Conservation (phyloP, 73 alveolate species). For the Breviolum minutum region DNA sequence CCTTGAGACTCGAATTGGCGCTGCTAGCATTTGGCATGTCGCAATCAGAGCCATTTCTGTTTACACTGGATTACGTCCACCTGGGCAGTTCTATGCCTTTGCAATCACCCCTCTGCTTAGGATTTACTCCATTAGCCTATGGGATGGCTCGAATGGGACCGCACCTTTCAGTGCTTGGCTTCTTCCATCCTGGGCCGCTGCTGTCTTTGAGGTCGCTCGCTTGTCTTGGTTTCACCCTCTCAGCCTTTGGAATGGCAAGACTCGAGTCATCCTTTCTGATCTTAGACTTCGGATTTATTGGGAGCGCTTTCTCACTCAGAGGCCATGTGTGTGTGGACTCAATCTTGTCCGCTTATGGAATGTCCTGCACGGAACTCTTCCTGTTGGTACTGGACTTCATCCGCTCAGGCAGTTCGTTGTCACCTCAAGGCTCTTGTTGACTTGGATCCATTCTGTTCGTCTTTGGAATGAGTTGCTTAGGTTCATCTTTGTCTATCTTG, state of each 20-base stretch:
- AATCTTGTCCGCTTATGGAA: slow-evolving; percentile 27
- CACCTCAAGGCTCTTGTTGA: slow-evolving; percentile 27
- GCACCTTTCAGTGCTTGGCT: slow-evolving; percentile 18
- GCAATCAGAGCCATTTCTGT: background rate
- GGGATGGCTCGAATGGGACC: slow-evolving; percentile 50
- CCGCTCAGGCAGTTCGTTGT: slow-evolving; percentile 20
- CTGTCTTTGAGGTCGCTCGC: background rate
- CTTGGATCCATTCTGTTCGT: background rate
- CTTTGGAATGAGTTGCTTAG: slow-evolving; percentile 49
- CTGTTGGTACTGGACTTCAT: slow-evolving; percentile 10
- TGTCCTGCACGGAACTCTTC: slow-evolving; percentile 15
- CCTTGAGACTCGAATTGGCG: background rate
- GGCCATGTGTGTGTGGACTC: slow-evolving; percentile 19
- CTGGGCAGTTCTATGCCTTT: background rate
- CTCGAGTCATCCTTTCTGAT: background rate
- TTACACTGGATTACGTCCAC: slow-evolving; percentile 5
- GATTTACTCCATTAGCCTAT: background rate
- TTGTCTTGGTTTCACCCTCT: background rate
- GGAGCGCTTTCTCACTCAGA: background rate
- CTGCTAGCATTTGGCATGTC: slow-evolving; percentile 39
- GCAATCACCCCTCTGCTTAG: background rate
- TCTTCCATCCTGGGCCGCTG: background rate
- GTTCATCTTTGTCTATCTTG: background rate
- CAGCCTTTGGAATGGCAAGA: slow-evolving; percentile 77
- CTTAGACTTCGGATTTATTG: slow-evolving; percentile 19